Base-by-base conservation (phyloP, 148 eudicot species). In the Silene uniflora region DNA sequence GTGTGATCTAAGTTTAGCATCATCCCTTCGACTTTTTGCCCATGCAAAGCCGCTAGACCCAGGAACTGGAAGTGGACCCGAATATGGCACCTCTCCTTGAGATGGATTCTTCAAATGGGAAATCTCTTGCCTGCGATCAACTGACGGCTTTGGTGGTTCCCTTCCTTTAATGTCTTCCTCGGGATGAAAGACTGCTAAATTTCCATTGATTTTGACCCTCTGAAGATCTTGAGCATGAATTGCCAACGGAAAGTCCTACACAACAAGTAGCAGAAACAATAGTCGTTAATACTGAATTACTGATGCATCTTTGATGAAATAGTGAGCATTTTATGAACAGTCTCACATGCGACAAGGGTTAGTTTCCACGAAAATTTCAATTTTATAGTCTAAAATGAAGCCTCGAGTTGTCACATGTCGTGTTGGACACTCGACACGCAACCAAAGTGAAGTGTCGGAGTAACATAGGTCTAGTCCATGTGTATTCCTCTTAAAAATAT, bases 11-110 rank as follows among this genome's bases (percentile, higher is more conserved):
- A 81, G 79, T 47, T 83, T 84, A 21, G 81, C 80, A 78, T 87
- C 93, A 79, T 89, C 93, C 69, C 85, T 74, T 78, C 90, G 85
- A 75, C 78, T 87, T 75, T 84, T 92, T 19, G 91, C 97, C 98
- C 98, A 95, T 32, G 97, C 98, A 85, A 95, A 95, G 11, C 97
- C 98, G 75, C 98, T 92, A 22, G 98, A 92, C 3, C 90, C 91
- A 25, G 97, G 88, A 66, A 95, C 92, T 84, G 91, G 93, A 54
- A 92, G 66, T 10, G 98, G 98, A 14, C 93, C 97, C n/a, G 93
- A 84, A 84, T 79, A 89, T 10, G 90, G 86, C 21, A 89, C 86
- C 13, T 94, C 97, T 21, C 89, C 97, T 74, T 89, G 97, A 58
- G 97, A 94, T 65, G 91, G 87, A 72, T 87, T 88, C 83, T 87